Evolutionary conservation across 305 asterid genomes (phyloP).

Genomic region (Solanum hybrid): DNA sequence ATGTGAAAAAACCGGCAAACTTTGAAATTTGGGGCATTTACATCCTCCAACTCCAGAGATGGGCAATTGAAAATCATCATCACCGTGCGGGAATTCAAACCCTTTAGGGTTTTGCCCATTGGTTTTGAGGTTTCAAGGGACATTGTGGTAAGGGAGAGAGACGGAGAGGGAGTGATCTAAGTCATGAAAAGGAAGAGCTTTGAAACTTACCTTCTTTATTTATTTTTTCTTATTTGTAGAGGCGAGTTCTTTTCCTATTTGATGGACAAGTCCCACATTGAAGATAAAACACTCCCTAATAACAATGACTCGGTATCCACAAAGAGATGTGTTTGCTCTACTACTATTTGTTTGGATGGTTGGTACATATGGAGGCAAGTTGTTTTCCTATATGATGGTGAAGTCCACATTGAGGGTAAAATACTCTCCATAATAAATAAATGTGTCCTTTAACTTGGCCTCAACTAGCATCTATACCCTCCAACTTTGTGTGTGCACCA

Average conservation of each 20-base stretch:
- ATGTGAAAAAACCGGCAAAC: not conserved
- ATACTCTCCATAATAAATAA: not conserved
- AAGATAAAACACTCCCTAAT: not conserved
- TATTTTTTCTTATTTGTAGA: not conserved
- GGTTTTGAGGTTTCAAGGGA: not conserved
- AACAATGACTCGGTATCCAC: not conserved
- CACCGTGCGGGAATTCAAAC: not conserved
- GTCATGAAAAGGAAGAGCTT: not conserved
- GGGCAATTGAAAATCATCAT: not conserved
- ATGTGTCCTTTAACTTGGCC: not conserved
- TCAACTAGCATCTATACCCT: not conserved
- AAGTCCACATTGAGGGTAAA: not conserved
- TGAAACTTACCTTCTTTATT: not conserved
- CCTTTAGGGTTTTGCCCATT: not conserved
- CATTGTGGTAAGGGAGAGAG: not conserved
- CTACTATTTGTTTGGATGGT: not conserved
- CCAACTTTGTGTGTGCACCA: not conserved
- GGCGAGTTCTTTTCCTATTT: not conserved
- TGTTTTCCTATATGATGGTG: not conserved
- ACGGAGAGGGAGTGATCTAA: not conserved
- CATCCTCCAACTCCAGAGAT: not conserved
- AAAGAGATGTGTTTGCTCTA: not conserved
- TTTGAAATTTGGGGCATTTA: not conserved
- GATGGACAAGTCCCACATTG: not conserved
- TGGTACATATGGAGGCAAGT: not conserved